A percentile compares a stretch with the other conserved stretches of the same genome.
Evolutionary conservation across 306 rosid species (phyloP).

Genomic region (Argentina anserina): DNA sequence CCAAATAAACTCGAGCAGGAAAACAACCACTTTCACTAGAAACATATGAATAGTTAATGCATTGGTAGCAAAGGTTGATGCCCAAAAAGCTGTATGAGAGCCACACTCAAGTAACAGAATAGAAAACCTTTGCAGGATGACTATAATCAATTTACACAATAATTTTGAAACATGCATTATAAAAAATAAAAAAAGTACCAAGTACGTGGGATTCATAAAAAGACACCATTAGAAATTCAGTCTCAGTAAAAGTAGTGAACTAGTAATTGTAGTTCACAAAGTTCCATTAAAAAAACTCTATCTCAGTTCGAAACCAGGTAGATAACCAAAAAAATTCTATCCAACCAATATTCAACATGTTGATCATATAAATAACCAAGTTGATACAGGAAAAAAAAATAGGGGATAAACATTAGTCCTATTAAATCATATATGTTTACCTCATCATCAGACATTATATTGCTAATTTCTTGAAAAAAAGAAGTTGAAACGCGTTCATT

Average conservation of each 20-base stretch:
- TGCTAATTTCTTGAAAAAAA: slow-evolving; percentile 1
- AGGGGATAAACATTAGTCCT: not conserved
- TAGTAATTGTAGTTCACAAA: not conserved
- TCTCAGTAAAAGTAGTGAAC: not conserved
- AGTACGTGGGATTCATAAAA: not conserved
- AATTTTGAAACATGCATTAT: not conserved
- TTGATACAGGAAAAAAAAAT: not conserved
- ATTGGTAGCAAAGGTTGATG: not conserved
- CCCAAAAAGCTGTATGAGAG: not conserved
- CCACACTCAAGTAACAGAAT: not conserved
- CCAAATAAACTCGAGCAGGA: not conserved
- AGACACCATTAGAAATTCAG: not conserved
- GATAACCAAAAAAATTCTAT: not conserved
- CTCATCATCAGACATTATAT: not conserved
- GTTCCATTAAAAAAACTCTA: not conserved
- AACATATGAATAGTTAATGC: not conserved
- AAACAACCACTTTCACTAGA: not conserved
- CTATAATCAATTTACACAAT: not conserved
- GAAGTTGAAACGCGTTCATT: slow-evolving; percentile 7
- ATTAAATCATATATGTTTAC: not conserved
- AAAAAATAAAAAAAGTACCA: not conserved
- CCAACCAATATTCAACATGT: not conserved
- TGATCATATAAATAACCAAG: not conserved
- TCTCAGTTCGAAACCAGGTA: not conserved
- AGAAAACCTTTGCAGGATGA: not conserved